Conservation (phyloP, 106 monocot genomes). For the Phalaenopsis equestris region DNA sequence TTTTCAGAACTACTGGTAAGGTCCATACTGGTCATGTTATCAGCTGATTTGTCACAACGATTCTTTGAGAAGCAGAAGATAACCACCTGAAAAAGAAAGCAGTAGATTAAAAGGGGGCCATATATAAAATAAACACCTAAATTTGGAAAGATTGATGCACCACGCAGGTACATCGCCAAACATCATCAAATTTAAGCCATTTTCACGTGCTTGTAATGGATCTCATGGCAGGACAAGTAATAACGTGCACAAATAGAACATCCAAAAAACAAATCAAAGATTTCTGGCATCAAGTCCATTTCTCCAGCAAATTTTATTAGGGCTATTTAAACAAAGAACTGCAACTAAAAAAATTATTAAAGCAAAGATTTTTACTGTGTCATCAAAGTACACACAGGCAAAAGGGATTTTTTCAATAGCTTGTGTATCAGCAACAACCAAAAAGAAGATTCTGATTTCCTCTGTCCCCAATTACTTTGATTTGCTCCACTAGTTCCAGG, state of each 20-base stretch:
- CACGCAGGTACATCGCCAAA: background rate
- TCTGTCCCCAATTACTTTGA: slow-evolving; percentile 39
- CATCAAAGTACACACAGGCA: slow-evolving; percentile 51
- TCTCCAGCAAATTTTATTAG: background rate
- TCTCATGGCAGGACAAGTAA: background rate
- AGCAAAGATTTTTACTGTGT: background rate
- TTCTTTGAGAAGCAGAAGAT: slow-evolving; percentile 98
- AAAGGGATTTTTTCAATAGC: slow-evolving; percentile 64
- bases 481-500: slow-evolving; percentile 28
- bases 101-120: background rate
- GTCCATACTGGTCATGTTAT: slow-evolving; percentile 55
- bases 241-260: background rate
- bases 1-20: slow-evolving; percentile 91
- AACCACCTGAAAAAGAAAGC: slow-evolving; percentile 47
- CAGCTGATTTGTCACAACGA: slow-evolving; percentile 82
- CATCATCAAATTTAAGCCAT: background rate
- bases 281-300: too few relatives aligned
- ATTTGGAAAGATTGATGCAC: background rate
- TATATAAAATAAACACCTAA: background rate
- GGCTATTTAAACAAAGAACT: background rate
- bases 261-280: background rate
- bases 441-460: slow-evolving; percentile 63
- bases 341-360: background rate
- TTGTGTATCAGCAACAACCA: slow-evolving; percentile 80
- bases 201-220: background rate